Conservation (phyloP, 225 moss, liverwort and hornwort species). For the Anthoceros angustus region DNA sequence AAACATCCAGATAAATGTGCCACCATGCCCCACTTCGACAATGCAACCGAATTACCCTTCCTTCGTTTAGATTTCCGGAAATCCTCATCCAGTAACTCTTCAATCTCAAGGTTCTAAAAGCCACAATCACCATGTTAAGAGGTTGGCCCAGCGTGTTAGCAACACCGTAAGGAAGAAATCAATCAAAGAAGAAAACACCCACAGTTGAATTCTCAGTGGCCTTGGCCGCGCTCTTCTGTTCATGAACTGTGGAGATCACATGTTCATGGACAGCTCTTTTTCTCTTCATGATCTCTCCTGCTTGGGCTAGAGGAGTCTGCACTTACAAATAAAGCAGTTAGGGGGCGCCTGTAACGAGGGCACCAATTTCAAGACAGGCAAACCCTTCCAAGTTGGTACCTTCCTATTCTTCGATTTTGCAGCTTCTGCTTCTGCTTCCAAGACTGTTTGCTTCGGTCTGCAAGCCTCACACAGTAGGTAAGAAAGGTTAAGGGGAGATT, state of each 20-base stretch:
- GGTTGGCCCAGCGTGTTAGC: too few species aligned
- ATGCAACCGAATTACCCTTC: background rate
- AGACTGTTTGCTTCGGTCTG: conserved; percentile 74
- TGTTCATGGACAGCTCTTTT: conserved; percentile 85
- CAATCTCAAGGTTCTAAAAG: background rate
- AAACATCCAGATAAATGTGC: too few species aligned
- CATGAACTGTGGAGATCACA: conserved; percentile 54
- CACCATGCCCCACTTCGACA: background rate
- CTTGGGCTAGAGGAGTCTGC: conserved; percentile 39
- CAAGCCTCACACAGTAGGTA: background rate
- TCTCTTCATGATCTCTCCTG: conserved; percentile 82
- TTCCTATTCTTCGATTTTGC: conserved; percentile 62
- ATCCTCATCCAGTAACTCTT: background rate
- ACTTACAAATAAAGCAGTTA: background rate
- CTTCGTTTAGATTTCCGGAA: background rate
- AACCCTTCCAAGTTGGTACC: conserved; percentile 7
- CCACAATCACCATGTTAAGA: background rate
- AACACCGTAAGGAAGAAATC: background rate
- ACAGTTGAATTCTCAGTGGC: conserved; percentile 35
- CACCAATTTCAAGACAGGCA: background rate
- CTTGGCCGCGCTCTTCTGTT: conserved; percentile 64
- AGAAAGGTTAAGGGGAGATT: background rate
- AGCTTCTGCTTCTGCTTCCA: conserved; percentile 77
- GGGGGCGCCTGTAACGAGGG: background rate
- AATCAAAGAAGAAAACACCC: conserved; percentile 1